Conservation (phyloP, 345 rosid genomes). For the Murraya koenigii region DNA sequence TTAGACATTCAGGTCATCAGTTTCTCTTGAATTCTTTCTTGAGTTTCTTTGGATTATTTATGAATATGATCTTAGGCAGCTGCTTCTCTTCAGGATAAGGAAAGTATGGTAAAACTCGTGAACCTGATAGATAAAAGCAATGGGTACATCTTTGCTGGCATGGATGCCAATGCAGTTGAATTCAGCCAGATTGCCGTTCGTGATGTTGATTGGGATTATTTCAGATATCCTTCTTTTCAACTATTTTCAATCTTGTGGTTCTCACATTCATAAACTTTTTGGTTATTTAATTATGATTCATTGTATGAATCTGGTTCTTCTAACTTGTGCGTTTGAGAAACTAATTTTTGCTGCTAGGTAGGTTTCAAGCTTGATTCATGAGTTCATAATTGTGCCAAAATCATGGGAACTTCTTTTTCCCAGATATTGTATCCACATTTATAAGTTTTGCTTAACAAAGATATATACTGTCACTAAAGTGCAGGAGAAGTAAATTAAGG, state of each 20-base stretch:
- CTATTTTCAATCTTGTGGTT: background rate
- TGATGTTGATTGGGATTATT: constrained; percentile 80
- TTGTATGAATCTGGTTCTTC: too few relatives aligned
- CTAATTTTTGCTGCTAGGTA: too few relatives aligned
- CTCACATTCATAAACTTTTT: background rate
- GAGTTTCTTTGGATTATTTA: too few relatives aligned
- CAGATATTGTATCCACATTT: too few relatives aligned
- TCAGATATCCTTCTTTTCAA: constrained; percentile 71
- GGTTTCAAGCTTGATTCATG: too few relatives aligned
- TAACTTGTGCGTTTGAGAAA: background rate
- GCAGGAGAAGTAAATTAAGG: too few relatives aligned
- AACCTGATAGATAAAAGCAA: constrained; percentile 83
- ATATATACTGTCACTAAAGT: too few relatives aligned
- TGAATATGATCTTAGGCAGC: background rate
- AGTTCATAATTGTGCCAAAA: too few relatives aligned
- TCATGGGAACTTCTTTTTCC: too few relatives aligned
- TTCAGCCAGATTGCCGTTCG: constrained; percentile 88
- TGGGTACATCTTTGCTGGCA: constrained; percentile 76
- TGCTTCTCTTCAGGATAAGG: constrained; percentile 61
- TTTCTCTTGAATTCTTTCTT: too few relatives aligned
- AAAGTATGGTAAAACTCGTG: constrained; percentile 79
- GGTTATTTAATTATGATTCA: background rate
- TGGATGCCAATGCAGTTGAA: constrained; percentile 78
- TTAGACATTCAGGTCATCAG: too few relatives aligned
- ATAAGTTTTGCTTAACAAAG: too few relatives aligned